Conservation (phyloP, 257 asterid species). For the Thymus mandschuricus region DNA sequence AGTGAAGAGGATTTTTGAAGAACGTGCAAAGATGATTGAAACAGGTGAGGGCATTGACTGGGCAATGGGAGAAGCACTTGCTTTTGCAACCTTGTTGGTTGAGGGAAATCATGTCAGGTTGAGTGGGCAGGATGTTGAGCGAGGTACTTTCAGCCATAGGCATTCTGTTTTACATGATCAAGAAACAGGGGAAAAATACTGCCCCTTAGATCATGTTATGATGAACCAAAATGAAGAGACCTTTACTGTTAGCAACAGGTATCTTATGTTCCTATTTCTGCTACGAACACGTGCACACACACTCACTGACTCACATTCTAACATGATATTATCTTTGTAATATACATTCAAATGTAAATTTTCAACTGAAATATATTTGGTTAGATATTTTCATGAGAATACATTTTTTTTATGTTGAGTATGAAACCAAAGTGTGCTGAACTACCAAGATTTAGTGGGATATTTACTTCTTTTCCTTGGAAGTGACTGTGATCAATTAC, state of each 20-base stretch:
- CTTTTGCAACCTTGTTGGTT: constrained; percentile 92
- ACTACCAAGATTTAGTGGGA: constrained; percentile 1
- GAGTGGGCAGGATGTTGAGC: constrained; percentile 99
- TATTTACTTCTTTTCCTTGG: constrained; percentile 11
- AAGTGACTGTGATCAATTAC: constrained; percentile 1
- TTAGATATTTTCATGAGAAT: background rate
- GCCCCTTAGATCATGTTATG: constrained; percentile 89
- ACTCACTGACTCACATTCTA: background rate
- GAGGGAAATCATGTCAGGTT: constrained; percentile 98
- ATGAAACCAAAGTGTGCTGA: background rate
- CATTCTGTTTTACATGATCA: constrained; percentile 94
- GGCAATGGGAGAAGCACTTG: constrained; percentile 99
- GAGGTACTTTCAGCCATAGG: constrained; percentile 99
- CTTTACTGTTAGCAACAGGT: constrained; percentile 97
- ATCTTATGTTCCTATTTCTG: constrained; percentile 21
- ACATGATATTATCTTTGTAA: constrained; percentile 9
- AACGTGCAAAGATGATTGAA: constrained; percentile 96
- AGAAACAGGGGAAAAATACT: constrained; percentile 83
- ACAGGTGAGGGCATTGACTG: constrained; percentile 96
- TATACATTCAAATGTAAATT: constrained; percentile 8
- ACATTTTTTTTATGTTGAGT: background rate
- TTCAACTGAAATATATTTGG: constrained; percentile 15
- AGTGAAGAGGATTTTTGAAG: constrained; percentile 82
- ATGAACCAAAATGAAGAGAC: constrained; percentile 85
- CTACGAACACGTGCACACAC: background rate